phyloP scores from a whole-genome alignment of 805 yeast species.

The Nakazawaea ernobii region DNA sequence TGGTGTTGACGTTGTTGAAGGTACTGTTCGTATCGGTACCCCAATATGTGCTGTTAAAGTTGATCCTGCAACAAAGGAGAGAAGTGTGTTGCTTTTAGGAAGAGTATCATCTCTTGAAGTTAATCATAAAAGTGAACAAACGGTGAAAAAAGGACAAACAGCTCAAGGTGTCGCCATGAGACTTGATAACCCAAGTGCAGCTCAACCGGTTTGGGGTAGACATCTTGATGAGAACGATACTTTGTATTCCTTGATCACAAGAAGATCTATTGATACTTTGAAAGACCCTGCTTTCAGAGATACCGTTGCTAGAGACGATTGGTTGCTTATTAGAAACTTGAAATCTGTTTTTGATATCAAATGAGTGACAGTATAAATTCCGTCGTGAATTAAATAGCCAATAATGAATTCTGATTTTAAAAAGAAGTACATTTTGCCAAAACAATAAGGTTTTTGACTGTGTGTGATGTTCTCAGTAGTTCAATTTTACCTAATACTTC shows the following conservation, averaged over 20 bases:
- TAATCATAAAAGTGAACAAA: slow-evolving; percentile 77
- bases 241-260: slow-evolving; percentile 81
- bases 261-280: slow-evolving; percentile 93
- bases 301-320: slow-evolving; percentile 89
- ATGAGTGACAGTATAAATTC: slow-evolving; percentile 20
- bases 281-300: slow-evolving; percentile 98
- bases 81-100: slow-evolving; percentile 71
- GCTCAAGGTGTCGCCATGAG: slow-evolving; percentile 99
- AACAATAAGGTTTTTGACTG: no score
- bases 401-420: not conserved
- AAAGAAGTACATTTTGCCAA: not conserved
- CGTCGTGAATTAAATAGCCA: no score
- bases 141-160: slow-evolving; percentile 90
- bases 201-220: slow-evolving; percentile 98
- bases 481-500: no score
- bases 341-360: slow-evolving; percentile 85
- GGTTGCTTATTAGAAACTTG: slow-evolving; percentile 86
- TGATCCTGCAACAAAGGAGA: slow-evolving; percentile 80
- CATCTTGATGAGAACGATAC: slow-evolving; percentile 93
- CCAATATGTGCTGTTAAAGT: slow-evolving; percentile 91
- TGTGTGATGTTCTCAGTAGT: no score
- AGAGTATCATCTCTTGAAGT: slow-evolving; percentile 91
- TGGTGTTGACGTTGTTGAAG: slow-evolving; percentile 96
- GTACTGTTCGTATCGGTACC: slow-evolving; percentile 83
- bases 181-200: slow-evolving; percentile 85